phyloP scores from a whole-genome alignment of 495 filamentous ascomycete genomes.

The Chlorociboria aeruginascens region DNA sequence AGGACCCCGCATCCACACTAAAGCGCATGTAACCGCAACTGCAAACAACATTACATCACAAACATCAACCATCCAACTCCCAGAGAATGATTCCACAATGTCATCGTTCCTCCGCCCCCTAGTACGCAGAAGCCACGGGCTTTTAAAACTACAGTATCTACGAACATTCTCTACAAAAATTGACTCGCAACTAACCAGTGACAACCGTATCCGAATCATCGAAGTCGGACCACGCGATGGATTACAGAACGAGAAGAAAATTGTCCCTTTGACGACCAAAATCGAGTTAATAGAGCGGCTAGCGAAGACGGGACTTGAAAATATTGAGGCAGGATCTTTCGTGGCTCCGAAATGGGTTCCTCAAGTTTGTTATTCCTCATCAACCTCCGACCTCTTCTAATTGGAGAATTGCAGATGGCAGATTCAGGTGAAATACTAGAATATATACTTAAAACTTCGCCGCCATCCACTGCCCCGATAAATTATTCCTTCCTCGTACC shows the following conservation, averaged over 20 bases:
- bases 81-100: no score
- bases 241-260: conserved; percentile 87
- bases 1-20: no score
- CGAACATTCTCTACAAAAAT: no score
- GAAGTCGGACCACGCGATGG: conserved; percentile 94
- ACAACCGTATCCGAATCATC: conserved; percentile 48
- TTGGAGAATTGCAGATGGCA: conserved; percentile 56
- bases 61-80: no score
- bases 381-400: neutral
- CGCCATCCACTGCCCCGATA: conserved; percentile 48
- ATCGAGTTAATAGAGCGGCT: conserved; percentile 70
- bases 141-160: no score
- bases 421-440: conserved; percentile 75
- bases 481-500: conserved; percentile 91
- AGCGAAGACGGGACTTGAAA: conserved; percentile 71
- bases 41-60: no score
- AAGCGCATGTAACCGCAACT: no score
- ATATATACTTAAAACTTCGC: conserved; percentile 48
- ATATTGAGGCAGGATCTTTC: conserved; percentile 92
- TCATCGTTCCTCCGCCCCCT: no score
- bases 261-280: conserved; percentile 71
- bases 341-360: conserved; percentile 97
- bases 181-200: conserved; percentile 2
- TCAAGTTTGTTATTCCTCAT: conserved; percentile 44
- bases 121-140: no score